Evolutionary conservation across 805 yeast species (phyloP).

Genomic region (Wickerhamiella allomyrinae): DNA sequence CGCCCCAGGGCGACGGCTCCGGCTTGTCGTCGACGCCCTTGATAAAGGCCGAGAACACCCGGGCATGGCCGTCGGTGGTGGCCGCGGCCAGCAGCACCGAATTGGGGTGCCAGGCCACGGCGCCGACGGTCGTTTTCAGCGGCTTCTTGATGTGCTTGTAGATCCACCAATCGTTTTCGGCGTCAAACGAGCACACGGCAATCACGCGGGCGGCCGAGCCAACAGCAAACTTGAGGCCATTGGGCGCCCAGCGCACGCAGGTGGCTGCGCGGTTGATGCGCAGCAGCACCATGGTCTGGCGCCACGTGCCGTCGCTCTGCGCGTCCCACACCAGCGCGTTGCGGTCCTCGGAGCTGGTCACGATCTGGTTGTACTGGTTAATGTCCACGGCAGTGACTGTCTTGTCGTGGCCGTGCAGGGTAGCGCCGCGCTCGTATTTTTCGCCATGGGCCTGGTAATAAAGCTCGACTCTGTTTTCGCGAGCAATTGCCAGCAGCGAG

Average conservation of each 20-base stretch:
- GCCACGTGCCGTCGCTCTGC: conserved; percentile 43
- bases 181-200: conserved; percentile 92
- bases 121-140: conserved; percentile 70
- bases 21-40: conserved; percentile 83
- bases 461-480: conserved; percentile 60
- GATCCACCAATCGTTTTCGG: conserved; percentile 98
- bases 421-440: conserved; percentile 49
- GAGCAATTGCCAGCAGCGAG: conserved; percentile 62
- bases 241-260: conserved; percentile 86
- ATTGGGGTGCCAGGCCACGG: conserved; percentile 88
- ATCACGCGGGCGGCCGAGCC: conserved; percentile 90
- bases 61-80: conserved; percentile 82
- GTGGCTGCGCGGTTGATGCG: conserved; percentile 95
- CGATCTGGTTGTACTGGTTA: conserved; percentile 65
- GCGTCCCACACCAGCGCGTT: conserved; percentile 96
- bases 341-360: conserved; percentile 95
- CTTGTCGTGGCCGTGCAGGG: conserved; percentile 51
- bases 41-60: conserved; percentile 78
- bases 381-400: conserved; percentile 90
- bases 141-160: conserved; percentile 95
- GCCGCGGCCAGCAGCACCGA: conserved; percentile 79
- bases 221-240: conserved; percentile 90
- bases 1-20: conserved; percentile 78
- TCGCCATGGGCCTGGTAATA: conserved; percentile 36
- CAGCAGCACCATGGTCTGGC: conserved; percentile 82